Evolutionary conservation across 2,329 filamentous ascomycete genomes (phyloP).

Genomic region (Geosmithia putterillii): DNA sequence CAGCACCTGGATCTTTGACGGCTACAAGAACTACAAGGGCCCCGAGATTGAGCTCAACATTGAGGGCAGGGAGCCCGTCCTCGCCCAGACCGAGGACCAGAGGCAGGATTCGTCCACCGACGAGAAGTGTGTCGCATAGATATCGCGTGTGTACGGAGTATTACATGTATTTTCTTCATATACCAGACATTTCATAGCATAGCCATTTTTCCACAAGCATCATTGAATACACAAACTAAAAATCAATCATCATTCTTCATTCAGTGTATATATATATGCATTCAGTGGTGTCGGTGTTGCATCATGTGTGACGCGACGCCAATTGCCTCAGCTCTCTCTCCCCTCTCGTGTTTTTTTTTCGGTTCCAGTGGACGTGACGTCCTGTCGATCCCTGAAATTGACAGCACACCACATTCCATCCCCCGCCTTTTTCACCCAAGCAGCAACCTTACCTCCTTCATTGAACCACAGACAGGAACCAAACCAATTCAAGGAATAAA

Average conservation of each 20-base stretch:
- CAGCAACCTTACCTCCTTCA: background rate
- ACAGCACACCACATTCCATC: background rate
- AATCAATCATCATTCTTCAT: no score
- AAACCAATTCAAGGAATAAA: no score
- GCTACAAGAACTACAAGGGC: constrained; percentile 32
- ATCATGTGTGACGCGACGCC: background rate
- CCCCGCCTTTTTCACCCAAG: background rate
- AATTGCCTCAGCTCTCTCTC: background rate
- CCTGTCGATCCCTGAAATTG: background rate
- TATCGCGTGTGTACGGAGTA: background rate
- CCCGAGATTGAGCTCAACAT: constrained; percentile 5
- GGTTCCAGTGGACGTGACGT: background rate
- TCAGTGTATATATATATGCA: no score
- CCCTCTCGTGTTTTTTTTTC: background rate
- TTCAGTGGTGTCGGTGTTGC: no score
- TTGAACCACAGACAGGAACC: no score
- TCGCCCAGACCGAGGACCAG: background rate
- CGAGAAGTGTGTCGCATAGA: background rate
- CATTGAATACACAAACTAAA: no score
- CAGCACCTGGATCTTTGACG: constrained; percentile 33
- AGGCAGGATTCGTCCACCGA: background rate
- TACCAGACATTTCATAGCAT: background rate
- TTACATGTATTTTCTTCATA: background rate
- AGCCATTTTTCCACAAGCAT: no score
- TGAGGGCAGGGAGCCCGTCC: background rate